These are phyloP conservation scores for Atractiella rhizophila DNA, from an alignment of 768 basidiomycete species.

Conservation along the genomic window DNA sequence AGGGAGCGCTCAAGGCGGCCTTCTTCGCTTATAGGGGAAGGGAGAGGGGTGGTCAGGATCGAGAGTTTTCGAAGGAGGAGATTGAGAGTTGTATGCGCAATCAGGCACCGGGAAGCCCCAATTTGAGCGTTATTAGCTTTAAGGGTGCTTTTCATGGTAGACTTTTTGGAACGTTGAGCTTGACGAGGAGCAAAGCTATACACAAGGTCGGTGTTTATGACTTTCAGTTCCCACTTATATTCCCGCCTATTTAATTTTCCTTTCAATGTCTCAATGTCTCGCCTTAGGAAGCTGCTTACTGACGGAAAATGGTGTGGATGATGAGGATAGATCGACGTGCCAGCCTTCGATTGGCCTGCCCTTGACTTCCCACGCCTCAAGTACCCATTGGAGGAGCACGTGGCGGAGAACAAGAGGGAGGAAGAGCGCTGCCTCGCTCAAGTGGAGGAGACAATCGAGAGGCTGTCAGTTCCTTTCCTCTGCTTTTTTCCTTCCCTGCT, in stretches of 20 bases:
- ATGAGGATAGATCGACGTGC: conserved; percentile 21
- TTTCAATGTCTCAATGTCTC: too few relatives aligned
- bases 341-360: conserved; percentile 27
- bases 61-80: conserved; percentile 21
- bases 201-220: conserved; percentile 19
- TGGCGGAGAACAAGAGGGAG: conserved; percentile 21
- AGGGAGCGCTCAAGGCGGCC: conserved; percentile 25
- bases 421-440: conserved; percentile 21
- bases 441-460: conserved; percentile 18
- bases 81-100: conserved; percentile 22
- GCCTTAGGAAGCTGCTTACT: too few relatives aligned
- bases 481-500: not conserved
- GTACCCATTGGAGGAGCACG: conserved; percentile 24
- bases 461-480: conserved; percentile 9
- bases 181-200: conserved; percentile 25
- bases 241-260: too few relatives aligned
- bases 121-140: conserved; percentile 23
- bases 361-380: conserved; percentile 23
- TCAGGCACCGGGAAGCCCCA: conserved; percentile 22
- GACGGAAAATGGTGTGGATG: too few relatives aligned
- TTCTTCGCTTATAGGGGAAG: conserved; percentile 21
- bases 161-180: conserved; percentile 23
- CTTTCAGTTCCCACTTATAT: not conserved
- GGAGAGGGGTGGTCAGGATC: conserved; percentile 14
- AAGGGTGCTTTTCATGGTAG: conserved; percentile 25